Percentiles rank a stretch among this genome's conserved stretches.
Conservation (phyloP, 139 green algal species). For the Protoeuglena noctilucae region DNA sequence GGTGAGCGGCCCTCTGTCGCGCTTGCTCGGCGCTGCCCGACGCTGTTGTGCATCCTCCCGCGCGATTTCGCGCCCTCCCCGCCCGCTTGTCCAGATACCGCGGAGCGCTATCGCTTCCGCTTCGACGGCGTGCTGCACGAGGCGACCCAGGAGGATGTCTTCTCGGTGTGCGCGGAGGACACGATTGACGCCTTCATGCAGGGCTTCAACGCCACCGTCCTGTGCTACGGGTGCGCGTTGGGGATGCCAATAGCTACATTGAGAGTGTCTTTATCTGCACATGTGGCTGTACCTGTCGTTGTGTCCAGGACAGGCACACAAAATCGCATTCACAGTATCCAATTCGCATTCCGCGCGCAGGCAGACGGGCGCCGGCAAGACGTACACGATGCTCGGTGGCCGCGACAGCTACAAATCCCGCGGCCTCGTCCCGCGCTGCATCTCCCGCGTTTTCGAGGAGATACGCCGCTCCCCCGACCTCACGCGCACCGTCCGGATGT, state of each 20-base stretch:
- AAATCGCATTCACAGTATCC: no score
- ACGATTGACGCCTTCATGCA: slow-evolving; percentile 21
- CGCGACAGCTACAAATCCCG: slow-evolving; percentile 28
- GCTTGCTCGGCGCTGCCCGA: no score
- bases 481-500: slow-evolving; percentile 10
- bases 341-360: slow-evolving; percentile 15
- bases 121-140: background rate
- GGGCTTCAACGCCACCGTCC: slow-evolving; percentile 31
- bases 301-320: no score
- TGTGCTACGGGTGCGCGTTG: slow-evolving; percentile 30
- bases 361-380: slow-evolving; percentile 39
- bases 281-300: no score
- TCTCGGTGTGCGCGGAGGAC: slow-evolving; percentile 14
- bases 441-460: slow-evolving; percentile 27
- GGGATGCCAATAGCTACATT: no score
- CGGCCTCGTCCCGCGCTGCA: slow-evolving; percentile 36
- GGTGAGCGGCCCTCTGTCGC: no score
- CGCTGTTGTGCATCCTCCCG: no score
- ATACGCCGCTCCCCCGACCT: background rate
- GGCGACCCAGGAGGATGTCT: background rate
- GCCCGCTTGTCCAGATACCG: no score
- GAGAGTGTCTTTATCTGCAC: no score
- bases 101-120: background rate
- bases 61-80: no score
- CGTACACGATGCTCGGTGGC: slow-evolving; percentile 41